Percentiles rank a stretch among this genome's conserved stretches.
Evolutionary conservation across 768 basidiomycete species (phyloP).

Genomic region (Lanmaoa pseudosensibilis): DNA sequence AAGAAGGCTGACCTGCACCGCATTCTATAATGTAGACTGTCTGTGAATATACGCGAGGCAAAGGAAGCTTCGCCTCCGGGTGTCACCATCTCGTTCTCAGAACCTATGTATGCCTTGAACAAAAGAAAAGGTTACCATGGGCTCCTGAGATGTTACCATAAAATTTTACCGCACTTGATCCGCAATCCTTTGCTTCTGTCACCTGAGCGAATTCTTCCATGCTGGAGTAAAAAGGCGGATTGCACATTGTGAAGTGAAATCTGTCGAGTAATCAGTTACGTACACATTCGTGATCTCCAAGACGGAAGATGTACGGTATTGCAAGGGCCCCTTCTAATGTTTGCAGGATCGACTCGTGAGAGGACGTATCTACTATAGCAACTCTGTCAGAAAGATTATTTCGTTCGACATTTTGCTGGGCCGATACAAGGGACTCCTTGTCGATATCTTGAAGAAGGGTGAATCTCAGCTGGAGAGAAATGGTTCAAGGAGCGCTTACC

Average conservation of each 20-base stretch:
- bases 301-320: constrained; percentile 2
- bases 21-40: constrained; percentile 54
- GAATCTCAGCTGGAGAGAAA: not conserved
- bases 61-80: constrained; percentile 84
- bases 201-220: constrained; percentile 60
- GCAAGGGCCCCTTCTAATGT: constrained; percentile 15
- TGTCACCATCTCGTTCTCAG: constrained; percentile 86
- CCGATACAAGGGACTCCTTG: constrained; percentile 52
- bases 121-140: not conserved
- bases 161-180: constrained; percentile 68
- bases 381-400: constrained; percentile 62
- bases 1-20: constrained; percentile 53
- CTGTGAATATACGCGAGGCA: constrained; percentile 71
- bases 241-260: constrained; percentile 89
- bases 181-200: constrained; percentile 51
- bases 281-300: not conserved
- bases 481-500: constrained; percentile 40
- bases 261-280: constrained; percentile 27
- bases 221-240: constrained; percentile 93
- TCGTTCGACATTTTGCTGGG: constrained; percentile 51
- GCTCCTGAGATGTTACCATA: not conserved
- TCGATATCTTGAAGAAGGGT: constrained; percentile 62
- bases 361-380: constrained; percentile 39
- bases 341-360: constrained; percentile 45
- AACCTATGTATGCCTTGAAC: constrained; percentile 78